Percentiles rank a stretch among this genome's conserved stretches.
Evolutionary conservation across 345 rosid genomes (phyloP).

Genomic region (Conringia planisiliqua): DNA sequence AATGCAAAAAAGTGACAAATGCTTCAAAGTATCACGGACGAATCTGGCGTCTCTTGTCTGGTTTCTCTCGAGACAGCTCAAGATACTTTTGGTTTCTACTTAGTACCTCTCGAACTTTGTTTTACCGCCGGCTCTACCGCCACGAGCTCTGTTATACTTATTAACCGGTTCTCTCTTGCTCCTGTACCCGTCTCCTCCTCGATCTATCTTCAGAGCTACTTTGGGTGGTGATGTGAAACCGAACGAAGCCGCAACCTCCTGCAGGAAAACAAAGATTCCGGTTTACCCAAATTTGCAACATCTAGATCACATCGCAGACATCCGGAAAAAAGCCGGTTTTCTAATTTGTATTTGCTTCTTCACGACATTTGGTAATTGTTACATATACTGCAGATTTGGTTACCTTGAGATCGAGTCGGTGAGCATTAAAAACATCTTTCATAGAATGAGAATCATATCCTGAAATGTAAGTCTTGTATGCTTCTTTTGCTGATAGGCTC

Average conservation of each 20-base stretch:
- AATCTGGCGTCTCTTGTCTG: conserved; percentile 16
- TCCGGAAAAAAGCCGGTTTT: background rate
- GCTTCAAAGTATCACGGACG: background rate
- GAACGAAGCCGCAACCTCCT: conserved; percentile 88
- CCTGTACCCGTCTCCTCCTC: conserved; percentile 65
- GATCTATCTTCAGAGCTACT: conserved; percentile 71
- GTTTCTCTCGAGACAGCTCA: background rate
- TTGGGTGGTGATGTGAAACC: conserved; percentile 79
- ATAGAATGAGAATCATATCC: conserved; percentile 93
- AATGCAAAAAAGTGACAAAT: background rate
- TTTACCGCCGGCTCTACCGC: conserved; percentile 40
- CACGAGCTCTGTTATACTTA: conserved; percentile 47
- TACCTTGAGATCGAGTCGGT: conserved; percentile 83
- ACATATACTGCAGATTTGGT: background rate
- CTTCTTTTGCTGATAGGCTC: conserved; percentile 84
- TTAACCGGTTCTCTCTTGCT: conserved; percentile 56
- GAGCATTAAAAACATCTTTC: conserved; percentile 92
- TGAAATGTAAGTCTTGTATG: conserved; percentile 82
- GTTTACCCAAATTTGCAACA: background rate
- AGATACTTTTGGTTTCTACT: background rate
- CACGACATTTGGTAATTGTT: background rate
- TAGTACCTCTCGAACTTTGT: conserved; percentile 61
- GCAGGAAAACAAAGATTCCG: conserved; percentile 7
- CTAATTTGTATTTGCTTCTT: background rate
- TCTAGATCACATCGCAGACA: background rate